phyloP scores from a whole-genome alignment of 805 yeast species.

The Kazachstania bromeliacearum region DNA sequence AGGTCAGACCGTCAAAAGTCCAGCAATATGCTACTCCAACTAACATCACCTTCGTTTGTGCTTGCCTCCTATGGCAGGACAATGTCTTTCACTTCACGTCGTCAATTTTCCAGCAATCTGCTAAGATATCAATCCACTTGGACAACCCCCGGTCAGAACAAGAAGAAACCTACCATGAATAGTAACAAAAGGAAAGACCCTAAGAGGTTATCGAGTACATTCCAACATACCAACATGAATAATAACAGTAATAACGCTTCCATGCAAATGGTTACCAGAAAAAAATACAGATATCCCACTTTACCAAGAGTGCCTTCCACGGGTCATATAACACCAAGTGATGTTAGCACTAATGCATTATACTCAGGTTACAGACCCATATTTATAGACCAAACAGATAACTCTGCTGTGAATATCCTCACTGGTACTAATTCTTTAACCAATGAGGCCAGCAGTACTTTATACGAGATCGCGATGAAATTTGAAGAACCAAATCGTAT shows the following conservation, averaged over 20 bases:
- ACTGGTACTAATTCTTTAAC: no score
- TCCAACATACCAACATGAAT: no score
- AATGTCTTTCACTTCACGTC: background rate
- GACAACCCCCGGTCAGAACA: background rate
- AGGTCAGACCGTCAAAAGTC: background rate
- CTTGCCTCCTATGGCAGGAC: background rate
- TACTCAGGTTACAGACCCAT: conserved; percentile 28
- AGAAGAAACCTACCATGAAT: background rate
- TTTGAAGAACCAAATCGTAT: conserved; percentile 10
- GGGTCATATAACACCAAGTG: conserved; percentile 16
- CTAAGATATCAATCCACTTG: conserved; percentile 4
- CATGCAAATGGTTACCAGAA: no score
- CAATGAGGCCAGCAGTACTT: conserved; percentile 4
- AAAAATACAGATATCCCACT: conserved; percentile 19
- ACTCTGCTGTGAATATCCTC: conserved; percentile 1
- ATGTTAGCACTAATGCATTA: conserved; percentile 17
- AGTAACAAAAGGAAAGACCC: background rate
- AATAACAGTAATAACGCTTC: no score
- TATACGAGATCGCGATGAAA: conserved; percentile 27
- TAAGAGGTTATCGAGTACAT: conserved; percentile 1
- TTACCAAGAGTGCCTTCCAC: conserved; percentile 26
- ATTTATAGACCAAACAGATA: conserved; percentile 8
- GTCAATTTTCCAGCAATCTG: conserved; percentile 1
- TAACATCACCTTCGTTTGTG: background rate
- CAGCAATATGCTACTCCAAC: conserved; percentile 1